Evolutionary conservation across 768 basidiomycete species (phyloP), one percentile per base, ranked within the genome.

Genomic region (Lenzites betulinus): DNA sequence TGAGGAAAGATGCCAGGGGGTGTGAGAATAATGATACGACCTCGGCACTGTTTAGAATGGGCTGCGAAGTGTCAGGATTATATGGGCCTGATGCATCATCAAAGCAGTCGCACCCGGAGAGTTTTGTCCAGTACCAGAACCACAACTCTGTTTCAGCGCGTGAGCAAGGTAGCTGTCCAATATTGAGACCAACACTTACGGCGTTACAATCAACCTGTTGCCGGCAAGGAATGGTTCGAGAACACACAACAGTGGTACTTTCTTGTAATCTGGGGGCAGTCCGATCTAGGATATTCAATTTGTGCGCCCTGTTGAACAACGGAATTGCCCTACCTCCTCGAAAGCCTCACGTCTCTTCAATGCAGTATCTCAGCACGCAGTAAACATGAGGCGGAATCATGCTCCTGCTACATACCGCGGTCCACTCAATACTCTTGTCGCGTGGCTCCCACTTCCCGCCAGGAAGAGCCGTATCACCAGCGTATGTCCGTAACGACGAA

Each of bases 401-500:
- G 22, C 11, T 23, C 2, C 3, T 36, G 1, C 33, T 23, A 66
- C 86, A 66, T 70, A 93, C 92, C 20, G 93, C 93, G 2, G 93
- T 88, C 60, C 90, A 89, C 68, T 95, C 94, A 2, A 87, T 76
- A 41, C 82, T 84, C 63, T 67, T 70, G 70, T 95, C 93, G 41
- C 75, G 78, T 2, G 77, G 76, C 16, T 96, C 93, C 7, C 87
- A 80, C 69, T 87, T 92, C 0, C 94, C 93, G 7, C 94, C 93
- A 0, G 93, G 94, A 5, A 96, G 74, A 1, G 92, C 89, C 0
- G 94, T 96, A 70, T 95, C 94, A 0, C 92, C 92, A 0, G 93
- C 90, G 66, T 90, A 96, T 9, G 87, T 81, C 38, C 85, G 78
- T 65, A 96, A 75, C 3, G 83, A 83, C 0, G 87, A 79, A 1